A percentile compares a stretch with the other conserved stretches of the same genome.
Evolutionary conservation across 2,329 filamentous ascomycete genomes (phyloP).

Genomic region (Calonectria ilicicola): DNA sequence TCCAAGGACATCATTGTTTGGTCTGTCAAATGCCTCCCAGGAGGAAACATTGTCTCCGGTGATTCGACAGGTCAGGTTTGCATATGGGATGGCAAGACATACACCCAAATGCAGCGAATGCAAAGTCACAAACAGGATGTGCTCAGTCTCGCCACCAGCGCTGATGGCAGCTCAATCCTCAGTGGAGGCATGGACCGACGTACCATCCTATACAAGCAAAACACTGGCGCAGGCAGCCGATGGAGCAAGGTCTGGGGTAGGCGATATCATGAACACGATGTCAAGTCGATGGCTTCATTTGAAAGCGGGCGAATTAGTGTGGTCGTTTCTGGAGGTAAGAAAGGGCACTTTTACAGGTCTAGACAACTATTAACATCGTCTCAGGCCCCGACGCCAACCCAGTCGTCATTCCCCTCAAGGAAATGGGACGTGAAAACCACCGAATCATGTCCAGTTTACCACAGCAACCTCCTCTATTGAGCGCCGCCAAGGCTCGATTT

Average conservation of each 20-base stretch:
- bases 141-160: constrained; percentile 84
- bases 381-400: constrained; percentile 87
- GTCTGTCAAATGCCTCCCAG: constrained; percentile 89
- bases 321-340: constrained; percentile 87
- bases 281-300: constrained; percentile 93
- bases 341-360: not conserved
- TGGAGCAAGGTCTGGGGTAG: constrained; percentile 92
- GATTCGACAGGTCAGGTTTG: constrained; percentile 95
- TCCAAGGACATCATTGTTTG: constrained; percentile 91
- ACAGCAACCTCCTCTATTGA: constrained; percentile 79
- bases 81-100: constrained; percentile 94
- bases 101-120: constrained; percentile 87
- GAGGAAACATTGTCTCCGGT: constrained; percentile 92
- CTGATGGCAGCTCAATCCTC: constrained; percentile 84
- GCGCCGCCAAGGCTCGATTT: constrained; percentile 78
- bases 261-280: constrained; percentile 91
- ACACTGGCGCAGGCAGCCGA: constrained; percentile 68
- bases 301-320: constrained; percentile 88
- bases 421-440: constrained; percentile 85
- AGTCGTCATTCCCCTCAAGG: constrained; percentile 79
- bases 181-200: constrained; percentile 93
- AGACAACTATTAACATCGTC: constrained; percentile 12
- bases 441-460: constrained; percentile 86
- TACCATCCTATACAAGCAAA: constrained; percentile 84
- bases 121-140: constrained; percentile 91